Base-by-base conservation (phyloP, 2,329 filamentous ascomycete genomes). In the Amauroascus niger region DNA sequence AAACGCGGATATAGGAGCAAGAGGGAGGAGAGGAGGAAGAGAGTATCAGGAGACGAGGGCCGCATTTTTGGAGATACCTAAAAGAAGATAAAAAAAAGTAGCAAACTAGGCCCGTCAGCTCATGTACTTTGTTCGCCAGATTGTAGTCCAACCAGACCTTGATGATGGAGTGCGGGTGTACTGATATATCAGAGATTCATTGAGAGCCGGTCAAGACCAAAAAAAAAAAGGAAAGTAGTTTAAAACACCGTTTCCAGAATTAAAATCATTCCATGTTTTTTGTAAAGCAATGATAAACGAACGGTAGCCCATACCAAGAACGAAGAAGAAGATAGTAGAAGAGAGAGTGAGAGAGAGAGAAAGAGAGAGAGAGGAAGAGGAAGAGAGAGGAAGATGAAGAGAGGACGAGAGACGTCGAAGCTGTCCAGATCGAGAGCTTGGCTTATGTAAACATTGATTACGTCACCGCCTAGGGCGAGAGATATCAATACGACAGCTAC, bases 61-160 rank as follows among this genome's bases (percentile, higher is more conserved):
- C 65, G 62, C 70, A 72, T 72, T 48, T n/a, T 62, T 68, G 63
- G 55, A 54, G 16, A 39, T 35, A 33, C 16, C n/a, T 44, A 18
- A 18, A n/a, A 37, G 30, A 45, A 22, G 14, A 13, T 28, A 20
- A n/a, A n/a, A n/a, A n/a, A n/a, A n/a, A n/a, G n/a, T n/a, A n/a
- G n/a, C n/a, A n/a, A n/a, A n/a, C n/a, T n/a, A n/a, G n/a, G 37
- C 9, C 14, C 5, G 24, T 50, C 46, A 49, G 46, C 46, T 2
- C 16, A 37, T 24, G 18, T 22, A 18, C 13, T 49, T 16, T 39
- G 22, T 3, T 3, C 22, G 24, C 14, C 3, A 13, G 24, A 14
- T 45, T 24, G 18, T 24, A 5, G 22, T 7, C 3, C 6, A 28
- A 44, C 41, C 16, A 6, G 16, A 40, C n/a, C 41, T 7, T 16